Base-by-base conservation (phyloP, 306 rosid genomes). In the Hylodesmum podocarpum region DNA sequence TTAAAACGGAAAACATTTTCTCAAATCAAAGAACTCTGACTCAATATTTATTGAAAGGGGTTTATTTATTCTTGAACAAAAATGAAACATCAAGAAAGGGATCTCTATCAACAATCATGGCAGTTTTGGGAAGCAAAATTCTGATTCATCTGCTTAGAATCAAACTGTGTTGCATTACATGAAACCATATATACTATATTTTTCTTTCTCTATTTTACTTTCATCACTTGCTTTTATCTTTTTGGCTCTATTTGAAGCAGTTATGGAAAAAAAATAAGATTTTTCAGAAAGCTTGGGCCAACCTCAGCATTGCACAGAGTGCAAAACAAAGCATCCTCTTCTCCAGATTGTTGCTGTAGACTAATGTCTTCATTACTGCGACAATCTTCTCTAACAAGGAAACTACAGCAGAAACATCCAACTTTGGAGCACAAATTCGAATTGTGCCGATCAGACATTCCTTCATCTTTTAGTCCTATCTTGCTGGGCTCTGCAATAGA, bases 301-400 rank as follows among this genome's bases (percentile, higher is more conserved):
- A 90, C 97, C 93, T 92, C 96, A 47, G 93, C 90, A 81, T 92
- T 90, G 89, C 97, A 92, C 84, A 90, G 81, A 57, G 97, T 88
- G 88, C 97, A 90, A 87, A 90, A 92, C 53, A 92, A 80, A 80
- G 85, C 87, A 25, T 90, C 96, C 66, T 86, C 88, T 65, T 85
- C 96, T 81, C 90, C 91, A 74, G 89, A 82, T 74, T 85, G 83
- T 57, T 80, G 86, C 77, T 86, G 95, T 44, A 78, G 79, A 85
- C 27, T 25, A 80, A 41, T 31, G 73, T 89, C 88, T 79, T 84
- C 96, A 77, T 84, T 80, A 37, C 71, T 78, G 44, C 83, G 66
- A 79, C 93, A 92, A 80, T 92, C 93, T 88, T 90, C 93, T 76
- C 53, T 85, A 5, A 78, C 87, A 79, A 92, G 82, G 79, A 87